A percentile compares a stretch with the other conserved stretches of the same genome.
phyloP scores from a whole-genome alignment of 805 yeast genomes.

The Wickerhamomyces tratensis region DNA sequence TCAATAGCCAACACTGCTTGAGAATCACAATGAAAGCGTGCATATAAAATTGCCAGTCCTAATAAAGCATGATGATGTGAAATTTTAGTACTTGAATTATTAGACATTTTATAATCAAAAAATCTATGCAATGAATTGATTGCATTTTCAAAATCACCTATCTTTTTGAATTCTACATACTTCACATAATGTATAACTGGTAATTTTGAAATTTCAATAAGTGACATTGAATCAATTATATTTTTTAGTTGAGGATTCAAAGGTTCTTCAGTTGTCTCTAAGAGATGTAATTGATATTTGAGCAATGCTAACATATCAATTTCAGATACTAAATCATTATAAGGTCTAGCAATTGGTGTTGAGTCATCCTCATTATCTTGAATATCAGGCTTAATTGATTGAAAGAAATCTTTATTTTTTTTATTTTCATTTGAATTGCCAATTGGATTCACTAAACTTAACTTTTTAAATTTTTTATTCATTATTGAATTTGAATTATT shows the following conservation, averaged over 20 bases:
- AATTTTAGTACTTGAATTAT: constrained; percentile 34
- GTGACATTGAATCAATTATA: constrained; percentile 36
- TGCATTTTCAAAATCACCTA: constrained; percentile 47
- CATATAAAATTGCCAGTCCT: constrained; percentile 62
- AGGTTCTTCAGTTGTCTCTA: constrained; percentile 43
- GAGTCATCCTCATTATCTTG: background rate
- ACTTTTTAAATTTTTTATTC: background rate
- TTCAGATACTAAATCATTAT: constrained; percentile 30
- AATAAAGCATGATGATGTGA: constrained; percentile 73
- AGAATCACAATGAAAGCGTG: constrained; percentile 50
- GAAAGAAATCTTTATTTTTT: background rate
- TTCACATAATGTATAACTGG: constrained; percentile 45
- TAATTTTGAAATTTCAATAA: constrained; percentile 31
- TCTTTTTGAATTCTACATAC: constrained; percentile 48
- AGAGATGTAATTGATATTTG: constrained; percentile 40
- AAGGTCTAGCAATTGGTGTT: constrained; percentile 8
- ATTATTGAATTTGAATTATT: constrained; percentile 6
- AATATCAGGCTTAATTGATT: background rate
- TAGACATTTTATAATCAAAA: constrained; percentile 73
- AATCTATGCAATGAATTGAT: constrained; percentile 47
- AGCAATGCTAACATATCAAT: constrained; percentile 40
- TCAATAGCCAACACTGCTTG: constrained; percentile 69
- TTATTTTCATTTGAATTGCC: background rate
- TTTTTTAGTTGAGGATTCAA: constrained; percentile 34
- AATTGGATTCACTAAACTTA: too few relatives aligned